Evolutionary conservation across 2,329 filamentous ascomycete species (phyloP).

Genomic region (Triangularia setosa): DNA sequence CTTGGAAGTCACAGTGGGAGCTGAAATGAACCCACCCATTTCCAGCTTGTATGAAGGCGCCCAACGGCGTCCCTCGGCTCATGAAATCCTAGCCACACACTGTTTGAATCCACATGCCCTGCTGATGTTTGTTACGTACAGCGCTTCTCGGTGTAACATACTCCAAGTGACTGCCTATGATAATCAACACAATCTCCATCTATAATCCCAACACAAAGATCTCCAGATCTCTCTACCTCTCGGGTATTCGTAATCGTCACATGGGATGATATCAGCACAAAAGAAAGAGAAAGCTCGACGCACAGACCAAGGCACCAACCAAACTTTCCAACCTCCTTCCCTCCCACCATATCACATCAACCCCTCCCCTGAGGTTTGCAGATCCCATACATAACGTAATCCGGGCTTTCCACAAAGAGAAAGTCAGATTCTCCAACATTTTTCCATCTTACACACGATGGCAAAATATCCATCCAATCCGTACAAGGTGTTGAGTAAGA

Average conservation of each 20-base stretch:
- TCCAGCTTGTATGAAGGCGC: not conserved
- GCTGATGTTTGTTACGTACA: not conserved
- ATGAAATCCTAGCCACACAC: not conserved
- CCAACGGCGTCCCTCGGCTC: not conserved
- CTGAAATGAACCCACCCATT: not conserved
- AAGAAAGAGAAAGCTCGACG: not conserved
- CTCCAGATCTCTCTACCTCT: too few species aligned
- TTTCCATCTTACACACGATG: not conserved
- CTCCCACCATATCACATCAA: not conserved
- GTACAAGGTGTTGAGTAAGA: not conserved
- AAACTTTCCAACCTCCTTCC: not conserved
- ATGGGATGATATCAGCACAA: not conserved
- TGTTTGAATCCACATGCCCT: not conserved
- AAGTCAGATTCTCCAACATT: not conserved
- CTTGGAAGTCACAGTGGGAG: not conserved
- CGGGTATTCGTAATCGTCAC: not conserved
- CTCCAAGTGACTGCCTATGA: not conserved
- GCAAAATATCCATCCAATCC: not conserved
- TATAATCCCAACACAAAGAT: not conserved
- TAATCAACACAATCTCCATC: not conserved
- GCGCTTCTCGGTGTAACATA: not conserved
- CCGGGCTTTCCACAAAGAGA: not conserved
- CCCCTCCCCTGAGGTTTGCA: not conserved
- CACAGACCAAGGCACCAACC: not conserved
- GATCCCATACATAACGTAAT: not conserved